phyloP scores from a whole-genome alignment of 2,329 filamentous ascomycete genomes.

The Blastomyces silverae region DNA sequence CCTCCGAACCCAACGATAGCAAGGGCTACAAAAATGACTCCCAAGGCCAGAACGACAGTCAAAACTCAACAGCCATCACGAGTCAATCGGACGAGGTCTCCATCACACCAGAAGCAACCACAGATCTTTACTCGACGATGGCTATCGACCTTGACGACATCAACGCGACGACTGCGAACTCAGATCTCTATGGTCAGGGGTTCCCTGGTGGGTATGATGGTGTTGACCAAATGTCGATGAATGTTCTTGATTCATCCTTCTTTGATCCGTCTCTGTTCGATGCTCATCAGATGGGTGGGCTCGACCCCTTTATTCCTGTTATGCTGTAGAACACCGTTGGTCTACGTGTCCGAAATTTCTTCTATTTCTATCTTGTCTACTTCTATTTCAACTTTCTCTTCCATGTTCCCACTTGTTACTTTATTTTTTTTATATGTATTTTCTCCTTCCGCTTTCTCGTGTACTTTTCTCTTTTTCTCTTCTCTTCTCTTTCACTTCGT shows the following conservation, averaged over 20 bases:
- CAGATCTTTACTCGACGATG: conserved; percentile 21
- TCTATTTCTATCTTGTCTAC: conserved; percentile 14
- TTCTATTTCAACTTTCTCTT: conserved; percentile 14
- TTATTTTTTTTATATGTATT: conserved; percentile 13
- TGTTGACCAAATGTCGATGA: conserved; percentile 25
- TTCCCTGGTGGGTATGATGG: conserved; percentile 30
- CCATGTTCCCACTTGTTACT: conserved; percentile 16
- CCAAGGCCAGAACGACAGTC: not conserved
- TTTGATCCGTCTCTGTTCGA: conserved; percentile 28
- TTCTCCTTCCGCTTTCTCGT: not conserved
- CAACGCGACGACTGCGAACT: conserved; percentile 22
- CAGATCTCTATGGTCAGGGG: conserved; percentile 23
- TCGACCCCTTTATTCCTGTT: conserved; percentile 35
- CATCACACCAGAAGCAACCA: conserved; percentile 9
- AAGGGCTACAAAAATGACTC: not conserved
- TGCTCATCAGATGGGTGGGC: conserved; percentile 29
- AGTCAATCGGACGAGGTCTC: conserved; percentile 5
- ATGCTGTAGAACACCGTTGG: conserved; percentile 26
- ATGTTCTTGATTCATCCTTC: conserved; percentile 30
- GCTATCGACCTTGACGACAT: conserved; percentile 20
- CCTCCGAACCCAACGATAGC: not conserved
- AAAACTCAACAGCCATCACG: not conserved
- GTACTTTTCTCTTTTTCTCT: conserved; percentile 14
- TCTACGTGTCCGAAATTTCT: conserved; percentile 18
- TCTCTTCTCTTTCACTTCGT: conserved; percentile 10